Evolutionary conservation across 129 eudicot genomes (phyloP).

Genomic region (Tanacetum coccineum): DNA sequence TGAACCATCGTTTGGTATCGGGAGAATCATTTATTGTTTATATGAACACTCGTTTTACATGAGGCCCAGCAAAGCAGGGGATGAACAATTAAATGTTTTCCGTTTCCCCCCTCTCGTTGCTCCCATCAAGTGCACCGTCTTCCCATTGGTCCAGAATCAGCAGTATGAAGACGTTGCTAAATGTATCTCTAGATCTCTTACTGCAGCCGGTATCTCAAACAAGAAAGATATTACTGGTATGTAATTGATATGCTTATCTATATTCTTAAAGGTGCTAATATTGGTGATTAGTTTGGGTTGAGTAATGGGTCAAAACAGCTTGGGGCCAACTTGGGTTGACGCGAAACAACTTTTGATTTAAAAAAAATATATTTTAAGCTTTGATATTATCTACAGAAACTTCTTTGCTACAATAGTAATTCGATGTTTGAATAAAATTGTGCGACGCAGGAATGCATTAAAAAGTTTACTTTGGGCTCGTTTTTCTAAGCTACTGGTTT

Average conservation of each 20-base stretch:
- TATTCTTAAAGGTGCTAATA: not conserved
- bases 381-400: too few species aligned
- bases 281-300: not conserved
- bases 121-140: constrained; percentile 80
- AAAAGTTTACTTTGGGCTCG: too few species aligned
- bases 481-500: too few species aligned
- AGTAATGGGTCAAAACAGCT: not conserved
- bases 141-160: constrained; percentile 70
- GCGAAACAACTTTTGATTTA: too few species aligned
- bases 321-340: too few species aligned
- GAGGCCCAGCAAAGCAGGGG: constrained; percentile 68
- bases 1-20: constrained; percentile 88
- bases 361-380: too few species aligned
- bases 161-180: constrained; percentile 67
- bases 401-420: too few species aligned
- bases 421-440: too few species aligned
- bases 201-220: constrained; percentile 65
- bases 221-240: constrained; percentile 75
- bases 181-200: constrained; percentile 50
- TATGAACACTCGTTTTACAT: constrained; percentile 71
- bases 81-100: constrained; percentile 74
- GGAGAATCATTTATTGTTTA: constrained; percentile 72
- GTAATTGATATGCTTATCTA: not conserved
- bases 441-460: too few species aligned
- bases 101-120: constrained; percentile 79